A percentile compares a stretch with the other conserved stretches of the same genome.
Conservation (phyloP, 1,284 basidiomycete species). For the Papiliotrema flavescens region DNA sequence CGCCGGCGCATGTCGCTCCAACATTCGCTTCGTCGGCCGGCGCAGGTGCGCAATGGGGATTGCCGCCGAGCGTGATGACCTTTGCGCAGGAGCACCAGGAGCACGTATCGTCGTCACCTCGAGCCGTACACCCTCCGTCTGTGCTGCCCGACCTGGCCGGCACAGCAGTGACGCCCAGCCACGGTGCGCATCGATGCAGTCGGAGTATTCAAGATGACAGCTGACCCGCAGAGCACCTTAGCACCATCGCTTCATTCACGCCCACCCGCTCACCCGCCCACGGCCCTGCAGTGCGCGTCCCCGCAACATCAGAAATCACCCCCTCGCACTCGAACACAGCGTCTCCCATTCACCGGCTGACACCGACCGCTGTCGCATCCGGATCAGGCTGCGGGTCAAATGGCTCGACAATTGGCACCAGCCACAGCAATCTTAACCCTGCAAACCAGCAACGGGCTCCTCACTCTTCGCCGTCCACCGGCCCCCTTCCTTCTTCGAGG, state of each 20-base stretch:
- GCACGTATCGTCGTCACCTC: background rate
- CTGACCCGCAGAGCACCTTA: background rate
- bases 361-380: background rate
- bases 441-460: background rate
- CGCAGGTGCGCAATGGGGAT: background rate
- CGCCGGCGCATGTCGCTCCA: background rate
- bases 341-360: conserved; percentile 4
- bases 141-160: background rate
- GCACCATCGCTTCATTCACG: conserved; percentile 1
- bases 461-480: background rate
- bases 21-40: background rate
- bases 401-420: too few species aligned
- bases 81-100: background rate
- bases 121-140: background rate
- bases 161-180: background rate
- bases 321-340: background rate
- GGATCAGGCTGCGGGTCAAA: background rate
- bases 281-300: background rate
- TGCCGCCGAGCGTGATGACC: background rate
- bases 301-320: background rate
- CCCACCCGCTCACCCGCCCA: background rate
- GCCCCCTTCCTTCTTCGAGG: conserved; percentile 7
- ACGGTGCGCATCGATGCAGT: background rate
- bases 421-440: too few species aligned
- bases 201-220: background rate